Conservation (phyloP, 371 early-diverging fungal species). For the Mortierella sp. region DNA sequence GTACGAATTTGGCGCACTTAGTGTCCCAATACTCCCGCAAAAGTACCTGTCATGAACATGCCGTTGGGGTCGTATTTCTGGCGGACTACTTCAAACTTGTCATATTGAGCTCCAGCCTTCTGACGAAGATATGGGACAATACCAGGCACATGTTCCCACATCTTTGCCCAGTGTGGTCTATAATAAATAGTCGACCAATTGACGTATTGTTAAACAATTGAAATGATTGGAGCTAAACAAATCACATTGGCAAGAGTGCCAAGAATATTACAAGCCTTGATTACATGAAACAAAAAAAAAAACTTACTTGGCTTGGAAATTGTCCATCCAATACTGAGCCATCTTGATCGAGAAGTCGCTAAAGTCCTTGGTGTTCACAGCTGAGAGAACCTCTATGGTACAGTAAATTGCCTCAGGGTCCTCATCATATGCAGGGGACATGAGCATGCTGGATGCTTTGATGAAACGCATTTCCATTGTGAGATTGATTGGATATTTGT, state of each 20-base stretch:
- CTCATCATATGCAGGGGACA: conserved; percentile 50
- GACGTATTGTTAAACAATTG: too few species aligned
- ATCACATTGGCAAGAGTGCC: background rate
- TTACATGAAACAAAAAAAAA: too few species aligned
- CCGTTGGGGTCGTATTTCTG: conserved; percentile 57
- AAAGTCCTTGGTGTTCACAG: conserved; percentile 30
- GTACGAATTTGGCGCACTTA: background rate
- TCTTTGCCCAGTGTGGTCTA: conserved; percentile 56
- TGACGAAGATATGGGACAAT: conserved; percentile 28
- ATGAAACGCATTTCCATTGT: conserved; percentile 41
- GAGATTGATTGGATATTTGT: conserved; percentile 46
- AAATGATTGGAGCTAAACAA: background rate
- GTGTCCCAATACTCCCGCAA: conserved; percentile 31
- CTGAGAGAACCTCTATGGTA: conserved; percentile 43
- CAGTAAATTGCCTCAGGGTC: conserved; percentile 55
- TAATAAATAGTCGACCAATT: too few species aligned
- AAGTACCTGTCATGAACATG: conserved; percentile 51
- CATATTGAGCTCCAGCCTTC: conserved; percentile 10
- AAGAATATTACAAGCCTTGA: background rate
- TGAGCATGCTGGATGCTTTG: conserved; percentile 31
- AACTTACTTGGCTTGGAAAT: conserved; percentile 40
- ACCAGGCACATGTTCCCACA: conserved; percentile 47
- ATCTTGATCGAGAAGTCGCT: conserved; percentile 42
- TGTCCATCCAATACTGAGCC: conserved; percentile 53
- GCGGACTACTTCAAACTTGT: conserved; percentile 45